Conservation (phyloP, 1,284 basidiomycete species). For the Ceratobasidium sp. region DNA sequence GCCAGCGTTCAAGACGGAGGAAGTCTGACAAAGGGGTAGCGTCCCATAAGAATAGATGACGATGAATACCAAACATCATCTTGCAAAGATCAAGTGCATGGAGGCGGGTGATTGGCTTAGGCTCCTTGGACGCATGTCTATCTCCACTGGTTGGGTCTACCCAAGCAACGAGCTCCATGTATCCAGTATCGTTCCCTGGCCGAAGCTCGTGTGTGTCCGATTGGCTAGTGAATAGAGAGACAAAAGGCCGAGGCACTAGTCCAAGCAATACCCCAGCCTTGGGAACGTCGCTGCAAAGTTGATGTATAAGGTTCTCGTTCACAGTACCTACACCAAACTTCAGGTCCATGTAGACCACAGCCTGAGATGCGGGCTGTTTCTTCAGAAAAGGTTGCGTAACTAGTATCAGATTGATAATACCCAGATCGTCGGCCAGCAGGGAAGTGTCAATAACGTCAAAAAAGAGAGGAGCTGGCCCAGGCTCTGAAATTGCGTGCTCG, state of each 20-base stretch:
- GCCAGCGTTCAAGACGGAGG: too few species aligned
- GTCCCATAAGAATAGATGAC: constrained; percentile 2
- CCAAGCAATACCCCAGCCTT: neutral
- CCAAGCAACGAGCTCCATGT: constrained; percentile 17
- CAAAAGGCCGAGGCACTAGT: constrained; percentile 1
- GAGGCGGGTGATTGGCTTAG: neutral
- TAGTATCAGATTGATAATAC: constrained; percentile 1
- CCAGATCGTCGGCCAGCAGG: neutral
- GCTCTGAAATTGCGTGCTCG: neutral
- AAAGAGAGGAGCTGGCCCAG: neutral
- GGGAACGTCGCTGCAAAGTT: neutral
- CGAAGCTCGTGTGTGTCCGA: constrained; percentile 4
- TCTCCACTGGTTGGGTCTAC: constrained; percentile 18
- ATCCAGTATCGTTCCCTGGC: neutral
- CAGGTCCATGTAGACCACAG: constrained; percentile 6
- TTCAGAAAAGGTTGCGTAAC: constrained; percentile 8
- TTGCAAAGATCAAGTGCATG: neutral
- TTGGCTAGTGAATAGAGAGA: neutral
- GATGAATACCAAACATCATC: neutral
- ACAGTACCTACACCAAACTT: neutral
- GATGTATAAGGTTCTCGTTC: neutral
- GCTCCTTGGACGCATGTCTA: neutral
- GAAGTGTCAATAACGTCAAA: constrained; percentile 38
- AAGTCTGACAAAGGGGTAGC: too few species aligned
- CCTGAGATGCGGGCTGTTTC: neutral